A percentile compares a stretch with the other conserved stretches of the same genome.
These are phyloP conservation scores for Onygenales sp. DNA, from an alignment of 2,329 filamentous ascomycete genomes.

Conservation along the genomic window DNA sequence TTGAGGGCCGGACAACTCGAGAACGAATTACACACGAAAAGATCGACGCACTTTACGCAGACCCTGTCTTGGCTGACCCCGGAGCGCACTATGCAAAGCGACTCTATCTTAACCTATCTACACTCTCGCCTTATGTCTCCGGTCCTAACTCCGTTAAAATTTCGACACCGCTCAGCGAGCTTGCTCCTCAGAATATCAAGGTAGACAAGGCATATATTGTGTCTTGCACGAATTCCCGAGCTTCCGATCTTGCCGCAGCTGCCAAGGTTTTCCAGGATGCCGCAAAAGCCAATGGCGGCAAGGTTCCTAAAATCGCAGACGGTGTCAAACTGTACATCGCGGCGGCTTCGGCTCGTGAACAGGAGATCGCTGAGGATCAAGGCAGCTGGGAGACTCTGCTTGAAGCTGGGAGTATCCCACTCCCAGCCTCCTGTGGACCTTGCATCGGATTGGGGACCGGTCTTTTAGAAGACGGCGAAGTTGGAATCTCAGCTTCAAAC, in stretches of 20 bases:
- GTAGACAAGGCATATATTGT: constrained; percentile 81
- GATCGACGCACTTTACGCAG: constrained; percentile 62
- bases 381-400: constrained; percentile 80
- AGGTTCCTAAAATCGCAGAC: constrained; percentile 59
- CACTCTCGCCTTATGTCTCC: constrained; percentile 72
- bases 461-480: constrained; percentile 73
- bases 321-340: constrained; percentile 84
- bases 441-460: constrained; percentile 81
- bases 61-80: constrained; percentile 60
- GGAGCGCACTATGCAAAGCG: constrained; percentile 75
- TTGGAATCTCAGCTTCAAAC: constrained; percentile 75
- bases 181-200: constrained; percentile 64
- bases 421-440: constrained; percentile 68
- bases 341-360: constrained; percentile 71
- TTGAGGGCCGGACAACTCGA: constrained; percentile 35
- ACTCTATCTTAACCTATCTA: constrained; percentile 71
- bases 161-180: constrained; percentile 63
- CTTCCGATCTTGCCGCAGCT: constrained; percentile 71
- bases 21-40: constrained; percentile 61
- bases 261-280: constrained; percentile 79
- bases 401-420: constrained; percentile 63
- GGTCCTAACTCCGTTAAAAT: constrained; percentile 90
- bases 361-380: constrained; percentile 63
- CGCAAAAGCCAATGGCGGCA: constrained; percentile 48
- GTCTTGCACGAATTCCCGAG: constrained; percentile 78